These are phyloP conservation scores for Torrubiella hemipterigena DNA, from an alignment of 2,329 filamentous ascomycete species.

Conservation along the genomic window DNA sequence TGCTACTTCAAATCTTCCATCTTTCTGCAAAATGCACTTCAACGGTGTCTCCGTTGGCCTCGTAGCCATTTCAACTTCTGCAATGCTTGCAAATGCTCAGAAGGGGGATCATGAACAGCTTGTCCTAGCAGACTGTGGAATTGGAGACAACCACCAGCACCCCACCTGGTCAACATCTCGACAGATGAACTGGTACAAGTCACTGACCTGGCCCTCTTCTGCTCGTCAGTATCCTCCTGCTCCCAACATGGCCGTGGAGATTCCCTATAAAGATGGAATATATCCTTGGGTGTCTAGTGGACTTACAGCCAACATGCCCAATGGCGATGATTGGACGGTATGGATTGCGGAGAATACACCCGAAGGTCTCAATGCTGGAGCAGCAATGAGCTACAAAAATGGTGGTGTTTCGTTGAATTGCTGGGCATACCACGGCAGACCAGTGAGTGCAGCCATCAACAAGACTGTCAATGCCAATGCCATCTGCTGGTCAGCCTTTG, in stretches of 20 bases:
- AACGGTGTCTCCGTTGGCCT: slow-evolving; percentile 8
- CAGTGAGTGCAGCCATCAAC: slow-evolving; percentile 24
- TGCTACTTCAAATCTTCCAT: no score
- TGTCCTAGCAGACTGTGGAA: slow-evolving; percentile 28
- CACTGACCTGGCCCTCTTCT: slow-evolving; percentile 22
- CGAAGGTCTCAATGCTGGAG: slow-evolving; percentile 26
- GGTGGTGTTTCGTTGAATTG: slow-evolving; percentile 25
- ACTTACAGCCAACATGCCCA: slow-evolving; percentile 23
- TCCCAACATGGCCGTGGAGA: slow-evolving; percentile 25
- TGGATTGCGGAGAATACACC: slow-evolving; percentile 28
- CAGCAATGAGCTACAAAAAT: slow-evolving; percentile 25
- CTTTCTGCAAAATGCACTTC: not conserved
- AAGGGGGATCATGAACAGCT: slow-evolving; percentile 22
- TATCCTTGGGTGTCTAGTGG: slow-evolving; percentile 27
- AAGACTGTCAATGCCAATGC: slow-evolving; percentile 23
- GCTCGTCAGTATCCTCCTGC: slow-evolving; percentile 21
- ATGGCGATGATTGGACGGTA: slow-evolving; percentile 26
- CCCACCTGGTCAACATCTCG: slow-evolving; percentile 29
- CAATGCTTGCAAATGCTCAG: no score
- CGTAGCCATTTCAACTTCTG: slow-evolving; percentile 12
- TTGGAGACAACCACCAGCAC: slow-evolving; percentile 26
- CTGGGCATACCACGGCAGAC: slow-evolving; percentile 28
- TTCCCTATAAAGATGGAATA: slow-evolving; percentile 23
- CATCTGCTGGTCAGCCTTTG: slow-evolving; percentile 27
- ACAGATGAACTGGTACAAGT: slow-evolving; percentile 30